Conservation (phyloP, 371 early-diverging fungal species). For the Choanephora cucurbitarum region DNA sequence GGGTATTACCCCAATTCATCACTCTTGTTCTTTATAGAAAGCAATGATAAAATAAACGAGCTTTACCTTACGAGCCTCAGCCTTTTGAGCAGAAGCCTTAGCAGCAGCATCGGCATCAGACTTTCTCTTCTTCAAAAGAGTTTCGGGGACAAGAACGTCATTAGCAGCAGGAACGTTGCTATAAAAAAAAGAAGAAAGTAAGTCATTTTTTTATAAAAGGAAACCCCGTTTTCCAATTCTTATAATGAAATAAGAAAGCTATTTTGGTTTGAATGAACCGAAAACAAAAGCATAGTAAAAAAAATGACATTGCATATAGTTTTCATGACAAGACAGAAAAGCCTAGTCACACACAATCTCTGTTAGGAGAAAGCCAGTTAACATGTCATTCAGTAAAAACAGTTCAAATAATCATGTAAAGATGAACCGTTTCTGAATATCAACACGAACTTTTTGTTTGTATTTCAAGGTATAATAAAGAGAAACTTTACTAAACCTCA, state of each 20-base stretch:
- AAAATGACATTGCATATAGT: no score
- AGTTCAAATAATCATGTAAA: background rate
- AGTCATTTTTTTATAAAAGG: constrained; percentile 11
- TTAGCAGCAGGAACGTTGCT: constrained; percentile 64
- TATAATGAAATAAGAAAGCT: background rate
- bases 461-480: constrained; percentile 7
- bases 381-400: constrained; percentile 15
- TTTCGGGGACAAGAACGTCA: constrained; percentile 89
- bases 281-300: background rate
- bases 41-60: constrained; percentile 3
- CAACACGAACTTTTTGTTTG: constrained; percentile 11
- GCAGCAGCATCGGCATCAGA: constrained; percentile 82
- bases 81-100: constrained; percentile 69
- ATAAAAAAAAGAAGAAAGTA: constrained; percentile 10
- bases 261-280: constrained; percentile 1
- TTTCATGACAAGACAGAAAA: no score
- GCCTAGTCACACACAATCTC: no score
- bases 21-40: constrained; percentile 1
- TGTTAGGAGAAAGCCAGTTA: background rate
- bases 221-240: constrained; percentile 3
- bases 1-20: constrained; percentile 24
- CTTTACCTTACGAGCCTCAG: constrained; percentile 66
- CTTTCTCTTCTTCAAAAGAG: constrained; percentile 97
- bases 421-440: constrained; percentile 10
- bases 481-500: constrained; percentile 8